Conservation (phyloP, 2,329 filamentous ascomycete genomes). For the Dothistroma pini region DNA sequence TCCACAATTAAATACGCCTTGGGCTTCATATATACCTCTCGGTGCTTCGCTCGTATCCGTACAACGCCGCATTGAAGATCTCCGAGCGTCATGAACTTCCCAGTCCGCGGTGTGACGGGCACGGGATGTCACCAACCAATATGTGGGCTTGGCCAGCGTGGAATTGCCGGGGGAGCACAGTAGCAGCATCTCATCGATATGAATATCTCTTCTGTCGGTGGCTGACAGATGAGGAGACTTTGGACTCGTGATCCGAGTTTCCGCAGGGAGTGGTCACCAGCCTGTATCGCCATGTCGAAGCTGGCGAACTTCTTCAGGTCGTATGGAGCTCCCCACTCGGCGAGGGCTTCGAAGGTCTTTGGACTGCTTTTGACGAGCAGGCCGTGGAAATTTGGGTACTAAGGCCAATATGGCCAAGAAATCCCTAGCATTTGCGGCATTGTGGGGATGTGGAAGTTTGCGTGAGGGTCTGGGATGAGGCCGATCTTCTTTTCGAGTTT, state of each 20-base stretch:
- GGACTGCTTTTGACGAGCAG: neutral
- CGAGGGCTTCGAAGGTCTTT: neutral
- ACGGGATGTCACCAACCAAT: neutral
- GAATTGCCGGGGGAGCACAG: neutral
- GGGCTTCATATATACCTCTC: neutral
- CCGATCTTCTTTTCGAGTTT: conserved; percentile 23
- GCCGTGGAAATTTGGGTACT: neutral
- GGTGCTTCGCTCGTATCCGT: neutral
- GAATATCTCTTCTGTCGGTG: too few species aligned
- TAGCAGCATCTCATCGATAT: neutral
- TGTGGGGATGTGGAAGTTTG: neutral
- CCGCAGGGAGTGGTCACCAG: too few species aligned
- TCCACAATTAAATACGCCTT: neutral
- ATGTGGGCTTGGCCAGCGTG: too few species aligned
- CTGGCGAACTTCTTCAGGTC: too few species aligned
- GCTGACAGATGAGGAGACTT: too few species aligned
- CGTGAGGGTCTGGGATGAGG: neutral
- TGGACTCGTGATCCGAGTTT: too few species aligned
- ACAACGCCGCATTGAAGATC: neutral
- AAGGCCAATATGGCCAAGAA: neutral
- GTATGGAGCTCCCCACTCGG: too few species aligned
- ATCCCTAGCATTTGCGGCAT: neutral
- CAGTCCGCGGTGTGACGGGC: neutral
- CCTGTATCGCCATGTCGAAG: too few species aligned
- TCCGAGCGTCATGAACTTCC: neutral